Evolutionary conservation across 1,284 basidiomycete species (phyloP).

Genomic region (Termitomyces sp.): DNA sequence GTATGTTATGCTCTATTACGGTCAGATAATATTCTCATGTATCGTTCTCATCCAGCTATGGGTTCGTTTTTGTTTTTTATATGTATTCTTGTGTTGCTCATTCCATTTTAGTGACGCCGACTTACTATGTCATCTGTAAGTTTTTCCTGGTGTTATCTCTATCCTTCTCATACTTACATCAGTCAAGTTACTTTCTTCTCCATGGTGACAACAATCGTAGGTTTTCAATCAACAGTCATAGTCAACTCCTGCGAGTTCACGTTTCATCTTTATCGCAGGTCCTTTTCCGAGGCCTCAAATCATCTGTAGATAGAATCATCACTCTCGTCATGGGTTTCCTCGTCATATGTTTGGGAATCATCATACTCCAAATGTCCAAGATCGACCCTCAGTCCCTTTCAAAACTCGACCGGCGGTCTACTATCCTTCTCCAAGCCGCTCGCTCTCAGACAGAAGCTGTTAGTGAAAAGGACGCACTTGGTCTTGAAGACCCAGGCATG

Average conservation of each 20-base stretch:
- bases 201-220: constrained; percentile 79
- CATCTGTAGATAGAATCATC: constrained; percentile 71
- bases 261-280: constrained; percentile 40
- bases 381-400: constrained; percentile 74
- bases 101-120: constrained; percentile 66
- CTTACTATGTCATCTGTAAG: constrained; percentile 82
- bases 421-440: constrained; percentile 78
- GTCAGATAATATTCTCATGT: constrained; percentile 12
- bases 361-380: constrained; percentile 95
- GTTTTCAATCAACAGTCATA: constrained; percentile 7
- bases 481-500: constrained; percentile 77
- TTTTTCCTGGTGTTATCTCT: constrained; percentile 7
- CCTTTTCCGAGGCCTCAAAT: constrained; percentile 87
- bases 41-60: constrained; percentile 54
- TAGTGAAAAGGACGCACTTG: constrained; percentile 54
- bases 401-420: constrained; percentile 78
- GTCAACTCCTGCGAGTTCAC: not conserved
- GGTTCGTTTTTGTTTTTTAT: constrained; percentile 38
- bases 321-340: constrained; percentile 91
- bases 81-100: not conserved
- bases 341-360: constrained; percentile 86
- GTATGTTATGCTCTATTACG: constrained; percentile 33
- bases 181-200: constrained; percentile 78
- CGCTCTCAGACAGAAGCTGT: constrained; percentile 56
- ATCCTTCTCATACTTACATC: constrained; percentile 20